These are phyloP conservation scores for Pestalotiopsis sp. DNA, from an alignment of 2,329 filamentous ascomycete genomes.

Conservation along the genomic window DNA sequence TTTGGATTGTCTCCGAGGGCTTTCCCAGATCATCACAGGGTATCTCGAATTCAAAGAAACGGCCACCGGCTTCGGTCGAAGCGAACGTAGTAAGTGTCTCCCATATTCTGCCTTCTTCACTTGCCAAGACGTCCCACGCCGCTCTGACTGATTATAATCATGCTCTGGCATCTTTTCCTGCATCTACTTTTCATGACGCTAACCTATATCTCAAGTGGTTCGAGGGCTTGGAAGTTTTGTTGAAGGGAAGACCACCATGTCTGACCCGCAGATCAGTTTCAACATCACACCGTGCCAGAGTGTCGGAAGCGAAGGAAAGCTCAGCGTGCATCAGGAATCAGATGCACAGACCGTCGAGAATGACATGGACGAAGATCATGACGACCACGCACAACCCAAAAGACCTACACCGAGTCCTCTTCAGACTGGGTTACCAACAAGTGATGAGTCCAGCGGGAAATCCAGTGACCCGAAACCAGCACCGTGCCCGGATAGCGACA, in stretches of 20 bases:
- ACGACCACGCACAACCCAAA: not conserved
- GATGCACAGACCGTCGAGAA: not conserved
- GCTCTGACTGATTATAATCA: no score
- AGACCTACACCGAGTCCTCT: not conserved
- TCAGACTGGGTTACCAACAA: not conserved
- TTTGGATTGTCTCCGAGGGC: conserved; percentile 17
- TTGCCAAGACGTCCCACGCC: not conserved
- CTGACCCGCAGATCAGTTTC: conserved; percentile 16
- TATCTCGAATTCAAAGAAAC: conserved; percentile 20
- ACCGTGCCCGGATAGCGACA: not conserved
- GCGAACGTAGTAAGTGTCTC: conserved; percentile 19
- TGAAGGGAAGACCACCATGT: conserved; percentile 23
- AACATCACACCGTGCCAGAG: conserved; percentile 17
- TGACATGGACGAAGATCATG: not conserved
- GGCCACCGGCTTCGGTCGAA: conserved; percentile 15
- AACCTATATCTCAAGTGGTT: conserved; percentile 15
- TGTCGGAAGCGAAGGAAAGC: conserved; percentile 18
- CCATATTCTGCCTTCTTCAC: not conserved
- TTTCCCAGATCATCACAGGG: conserved; percentile 19
- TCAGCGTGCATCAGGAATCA: conserved; percentile 20
- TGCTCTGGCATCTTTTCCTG: not conserved
- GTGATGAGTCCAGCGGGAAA: not conserved
- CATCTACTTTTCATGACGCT: not conserved
- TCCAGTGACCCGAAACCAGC: not conserved
- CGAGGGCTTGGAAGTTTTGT: conserved; percentile 26